phyloP scores from a whole-genome alignment of 192 early-diverging fungal genomes.

The Backusella australiensis region DNA sequence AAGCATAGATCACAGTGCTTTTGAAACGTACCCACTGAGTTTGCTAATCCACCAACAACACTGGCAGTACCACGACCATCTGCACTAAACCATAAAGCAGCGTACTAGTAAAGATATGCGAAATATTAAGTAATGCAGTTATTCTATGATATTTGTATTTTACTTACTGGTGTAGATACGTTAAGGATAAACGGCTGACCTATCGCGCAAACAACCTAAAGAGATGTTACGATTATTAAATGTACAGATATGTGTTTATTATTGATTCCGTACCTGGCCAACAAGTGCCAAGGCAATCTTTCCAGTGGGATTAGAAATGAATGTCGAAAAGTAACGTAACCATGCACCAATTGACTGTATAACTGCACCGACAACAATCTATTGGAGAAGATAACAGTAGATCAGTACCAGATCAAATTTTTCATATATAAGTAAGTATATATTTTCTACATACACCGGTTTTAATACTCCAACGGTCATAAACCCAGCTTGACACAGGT shows the following conservation, averaged over 20 bases:
- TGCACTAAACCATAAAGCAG: slow-evolving; percentile 51
- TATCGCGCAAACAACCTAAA: slow-evolving; percentile 39
- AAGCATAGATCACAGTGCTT: not conserved
- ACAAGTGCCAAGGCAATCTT: slow-evolving; percentile 41
- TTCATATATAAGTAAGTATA: not conserved
- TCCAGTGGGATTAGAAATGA: slow-evolving; percentile 34
- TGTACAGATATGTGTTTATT: not conserved
- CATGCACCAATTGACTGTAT: slow-evolving; percentile 44
- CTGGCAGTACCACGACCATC: slow-evolving; percentile 47
- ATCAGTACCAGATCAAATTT: not conserved
- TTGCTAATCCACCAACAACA: slow-evolving; percentile 43
- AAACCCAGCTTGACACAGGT: slow-evolving; percentile 42
- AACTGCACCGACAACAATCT: slow-evolving; percentile 41
- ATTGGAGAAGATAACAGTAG: not conserved
- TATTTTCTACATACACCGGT: slow-evolving; percentile 23
- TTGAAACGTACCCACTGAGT: slow-evolving; percentile 20
- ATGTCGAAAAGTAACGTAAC: slow-evolving; percentile 44
- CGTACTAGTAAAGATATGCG: slow-evolving; percentile 37
- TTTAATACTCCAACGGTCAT: slow-evolving; percentile 42
- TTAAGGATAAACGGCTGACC: slow-evolving; percentile 60
- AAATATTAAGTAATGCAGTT: not conserved
- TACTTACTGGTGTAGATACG: slow-evolving; percentile 43
- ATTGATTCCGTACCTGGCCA: slow-evolving; percentile 41
- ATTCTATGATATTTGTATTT: not conserved
- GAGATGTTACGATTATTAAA: not conserved